Evolutionary conservation across 2,329 filamentous ascomycete genomes (phyloP).

Genomic region (Metarhizium humberi): DNA sequence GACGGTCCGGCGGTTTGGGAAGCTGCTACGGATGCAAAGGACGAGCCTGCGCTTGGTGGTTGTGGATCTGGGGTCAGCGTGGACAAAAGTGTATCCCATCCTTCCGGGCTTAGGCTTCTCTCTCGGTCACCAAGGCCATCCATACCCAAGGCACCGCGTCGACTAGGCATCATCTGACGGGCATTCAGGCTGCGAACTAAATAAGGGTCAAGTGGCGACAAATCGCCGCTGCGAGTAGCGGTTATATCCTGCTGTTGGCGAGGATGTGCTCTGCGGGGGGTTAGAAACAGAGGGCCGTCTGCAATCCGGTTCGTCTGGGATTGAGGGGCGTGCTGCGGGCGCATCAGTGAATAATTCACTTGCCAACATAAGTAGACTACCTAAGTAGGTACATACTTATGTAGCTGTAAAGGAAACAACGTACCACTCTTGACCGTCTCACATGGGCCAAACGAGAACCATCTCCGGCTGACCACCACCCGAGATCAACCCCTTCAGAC

Average conservation of each 20-base stretch:
- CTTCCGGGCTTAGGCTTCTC: conserved; percentile 69
- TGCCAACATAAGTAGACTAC: background rate
- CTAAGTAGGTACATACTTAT: too few relatives aligned
- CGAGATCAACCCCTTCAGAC: conserved; percentile 9
- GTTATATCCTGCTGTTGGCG: background rate
- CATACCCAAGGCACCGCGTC: conserved; percentile 19
- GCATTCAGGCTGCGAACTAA: background rate
- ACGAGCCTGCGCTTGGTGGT: conserved; percentile 70
- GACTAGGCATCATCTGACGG: conserved; percentile 2
- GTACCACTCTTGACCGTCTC: conserved; percentile 14
- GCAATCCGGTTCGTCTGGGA: background rate
- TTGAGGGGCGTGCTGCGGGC: background rate
- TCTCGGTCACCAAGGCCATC: conserved; percentile 80
- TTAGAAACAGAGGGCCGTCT: background rate
- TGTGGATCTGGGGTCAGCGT: conserved; percentile 77
- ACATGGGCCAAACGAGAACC: conserved; percentile 8
- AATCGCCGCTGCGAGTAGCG: background rate
- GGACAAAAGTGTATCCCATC: conserved; percentile 73
- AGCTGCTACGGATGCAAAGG: conserved; percentile 57
- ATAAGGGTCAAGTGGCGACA: background rate
- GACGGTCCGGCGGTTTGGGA: conserved; percentile 35
- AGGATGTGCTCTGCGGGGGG: background rate
- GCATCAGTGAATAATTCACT: background rate
- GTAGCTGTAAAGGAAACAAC: conserved; percentile 4
- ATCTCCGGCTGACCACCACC: conserved; percentile 16